Evolutionary conservation across 1,139 yeast genomes (phyloP).

Genomic region (Sugiyamaella japonica): DNA sequence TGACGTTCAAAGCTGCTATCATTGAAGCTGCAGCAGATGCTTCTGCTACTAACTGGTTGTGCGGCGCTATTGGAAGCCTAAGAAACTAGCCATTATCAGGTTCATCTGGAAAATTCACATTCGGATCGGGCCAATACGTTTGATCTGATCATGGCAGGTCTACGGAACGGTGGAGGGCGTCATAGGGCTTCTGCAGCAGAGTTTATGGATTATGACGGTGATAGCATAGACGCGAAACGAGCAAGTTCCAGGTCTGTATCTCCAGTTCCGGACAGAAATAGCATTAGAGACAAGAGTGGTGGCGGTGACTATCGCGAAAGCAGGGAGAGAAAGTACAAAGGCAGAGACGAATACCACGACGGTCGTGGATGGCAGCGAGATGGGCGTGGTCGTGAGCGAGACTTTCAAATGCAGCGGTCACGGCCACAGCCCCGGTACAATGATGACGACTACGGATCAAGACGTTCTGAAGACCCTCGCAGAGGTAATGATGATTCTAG

Average conservation of each 20-base stretch:
- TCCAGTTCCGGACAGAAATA: not conserved
- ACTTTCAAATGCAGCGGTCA: not conserved
- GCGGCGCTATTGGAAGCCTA: not conserved
- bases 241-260: not conserved
- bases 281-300: not conserved
- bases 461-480: not conserved
- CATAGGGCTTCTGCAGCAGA: constrained; percentile 13
- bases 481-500: not conserved
- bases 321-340: not conserved
- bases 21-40: not conserved
- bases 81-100: too few species aligned
- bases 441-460: not conserved
- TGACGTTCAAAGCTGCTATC: not conserved
- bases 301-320: not conserved
- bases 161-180: not conserved
- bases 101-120: too few species aligned
- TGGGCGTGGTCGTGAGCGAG: not conserved
- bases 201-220: constrained; percentile 15
- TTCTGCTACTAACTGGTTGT: not conserved
- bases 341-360: not conserved
- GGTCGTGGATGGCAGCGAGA: not conserved
- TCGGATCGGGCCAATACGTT: too few species aligned
- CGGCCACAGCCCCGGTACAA: not conserved
- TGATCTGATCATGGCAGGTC: constrained; percentile 5
- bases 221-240: not conserved